Evolutionary conservation across 75 land plant genomes (phyloP).

Genomic region (Azolla pinnata): DNA sequence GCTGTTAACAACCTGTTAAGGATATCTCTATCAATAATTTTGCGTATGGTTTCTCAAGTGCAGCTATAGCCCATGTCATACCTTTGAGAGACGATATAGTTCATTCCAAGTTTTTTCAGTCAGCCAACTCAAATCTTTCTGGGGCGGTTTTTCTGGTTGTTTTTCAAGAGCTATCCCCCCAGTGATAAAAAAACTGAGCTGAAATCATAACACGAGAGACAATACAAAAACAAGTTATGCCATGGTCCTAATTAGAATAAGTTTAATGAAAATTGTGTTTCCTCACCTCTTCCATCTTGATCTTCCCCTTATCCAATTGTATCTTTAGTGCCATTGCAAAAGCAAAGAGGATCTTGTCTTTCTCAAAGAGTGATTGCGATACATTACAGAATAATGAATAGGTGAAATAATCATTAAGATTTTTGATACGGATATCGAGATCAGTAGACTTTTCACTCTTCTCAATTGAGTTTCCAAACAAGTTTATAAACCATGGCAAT

Average conservation of each 20-base stretch:
- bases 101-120: conserved; percentile 27
- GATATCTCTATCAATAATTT: no score
- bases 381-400: conserved; percentile 19
- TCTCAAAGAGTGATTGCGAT: conserved; percentile 24
- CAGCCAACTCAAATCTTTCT: conserved; percentile 9
- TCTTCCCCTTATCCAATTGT: conserved; percentile 5
- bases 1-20: no score
- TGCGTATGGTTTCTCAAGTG: no score
- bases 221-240: no score
- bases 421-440: conserved; percentile 8
- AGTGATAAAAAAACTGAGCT: conserved; percentile 20
- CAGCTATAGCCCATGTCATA: no score
- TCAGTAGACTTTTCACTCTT: conserved; percentile 22
- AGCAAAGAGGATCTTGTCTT: conserved; percentile 24
- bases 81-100: conserved; percentile 23
- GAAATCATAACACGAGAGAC: background rate
- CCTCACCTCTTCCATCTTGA: conserved; percentile 15
- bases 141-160: conserved; percentile 17
- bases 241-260: background rate
- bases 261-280: conserved; percentile 5
- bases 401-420: conserved; percentile 14
- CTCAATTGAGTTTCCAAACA: conserved; percentile 17
- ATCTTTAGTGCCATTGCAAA: conserved; percentile 18
- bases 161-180: conserved; percentile 26
- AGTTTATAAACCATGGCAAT: conserved; percentile 22